Percentiles rank a stretch among this genome's conserved stretches.
Evolutionary conservation across 176 grass and related monocot genomes (phyloP).

Genomic region (Oryza australiensis): DNA sequence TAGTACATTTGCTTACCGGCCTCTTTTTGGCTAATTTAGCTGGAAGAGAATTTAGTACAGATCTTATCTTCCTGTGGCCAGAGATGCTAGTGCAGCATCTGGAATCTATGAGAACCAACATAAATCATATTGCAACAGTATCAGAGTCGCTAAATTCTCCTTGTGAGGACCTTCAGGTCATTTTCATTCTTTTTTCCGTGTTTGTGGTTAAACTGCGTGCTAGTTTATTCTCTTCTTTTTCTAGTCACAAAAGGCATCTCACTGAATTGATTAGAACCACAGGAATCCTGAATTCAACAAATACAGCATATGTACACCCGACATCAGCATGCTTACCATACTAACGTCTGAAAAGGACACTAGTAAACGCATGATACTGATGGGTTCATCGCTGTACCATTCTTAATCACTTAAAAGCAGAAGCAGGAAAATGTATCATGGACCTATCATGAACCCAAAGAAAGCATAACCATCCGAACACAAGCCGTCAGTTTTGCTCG

Average conservation of each 20-base stretch:
- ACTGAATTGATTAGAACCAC: neutral
- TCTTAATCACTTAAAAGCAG: neutral
- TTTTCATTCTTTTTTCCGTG: neutral
- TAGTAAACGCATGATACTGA: neutral
- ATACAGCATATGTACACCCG: neutral
- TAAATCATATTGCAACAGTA: neutral
- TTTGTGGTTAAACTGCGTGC: neutral
- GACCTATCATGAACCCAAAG: neutral
- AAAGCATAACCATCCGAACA: neutral
- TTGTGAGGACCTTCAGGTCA: neutral
- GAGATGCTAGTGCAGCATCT: constrained; percentile 7
- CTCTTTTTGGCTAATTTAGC: neutral
- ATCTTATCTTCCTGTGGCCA: constrained; percentile 3
- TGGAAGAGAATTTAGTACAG: neutral
- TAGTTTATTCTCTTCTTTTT: neutral
- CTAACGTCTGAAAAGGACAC: neutral
- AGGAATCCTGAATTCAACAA: neutral
- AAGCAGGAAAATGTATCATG: neutral
- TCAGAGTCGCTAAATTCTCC: neutral
- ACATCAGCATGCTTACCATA: neutral
- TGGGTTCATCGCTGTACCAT: neutral
- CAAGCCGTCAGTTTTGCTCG: constrained; percentile 14
- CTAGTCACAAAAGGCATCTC: neutral
- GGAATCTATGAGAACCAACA: neutral
- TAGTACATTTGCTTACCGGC: neutral